Percentiles rank a stretch among this genome's conserved stretches.
Conservation (phyloP, 2,329 filamentous ascomycete species). For the Colletotrichum cereale region DNA sequence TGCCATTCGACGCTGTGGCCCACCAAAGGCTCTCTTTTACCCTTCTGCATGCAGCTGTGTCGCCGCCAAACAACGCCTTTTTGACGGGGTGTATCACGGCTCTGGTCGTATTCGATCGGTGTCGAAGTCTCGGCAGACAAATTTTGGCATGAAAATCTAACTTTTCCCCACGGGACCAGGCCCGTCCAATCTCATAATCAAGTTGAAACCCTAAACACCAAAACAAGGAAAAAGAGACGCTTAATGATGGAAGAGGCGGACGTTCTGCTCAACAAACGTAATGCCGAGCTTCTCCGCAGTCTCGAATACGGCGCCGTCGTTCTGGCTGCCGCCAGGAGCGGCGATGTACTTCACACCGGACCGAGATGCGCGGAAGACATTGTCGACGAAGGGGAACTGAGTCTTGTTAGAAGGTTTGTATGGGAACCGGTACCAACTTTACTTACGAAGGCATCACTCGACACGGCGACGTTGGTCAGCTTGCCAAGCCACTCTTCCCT, state of each 20-base stretch:
- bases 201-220: conserved; percentile 33
- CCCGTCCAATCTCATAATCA: conserved; percentile 28
- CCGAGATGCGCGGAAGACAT: conserved; percentile 89
- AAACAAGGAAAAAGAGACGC: conserved; percentile 20
- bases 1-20: conserved; percentile 3
- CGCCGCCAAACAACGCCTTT: background rate
- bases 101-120: background rate
- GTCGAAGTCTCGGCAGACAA: background rate
- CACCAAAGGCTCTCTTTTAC: background rate
- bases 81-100: background rate
- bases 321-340: conserved; percentile 90
- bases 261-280: conserved; percentile 95
- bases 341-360: conserved; percentile 97
- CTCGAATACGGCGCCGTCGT: conserved; percentile 84
- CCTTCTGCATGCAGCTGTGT: background rate
- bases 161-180: conserved; percentile 19
- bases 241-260: conserved; percentile 95
- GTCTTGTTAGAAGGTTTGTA: conserved; percentile 44
- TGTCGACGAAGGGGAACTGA: conserved; percentile 98
- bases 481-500: conserved; percentile 87
- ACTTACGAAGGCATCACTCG: conserved; percentile 94
- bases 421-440: background rate
- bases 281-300: conserved; percentile 93
- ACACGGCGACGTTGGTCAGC: conserved; percentile 85
- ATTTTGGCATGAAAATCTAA: conserved; percentile 2